These are phyloP conservation scores for Gentiana macrophylla DNA, from an alignment of 257 asterid species.

Conservation along the genomic window DNA sequence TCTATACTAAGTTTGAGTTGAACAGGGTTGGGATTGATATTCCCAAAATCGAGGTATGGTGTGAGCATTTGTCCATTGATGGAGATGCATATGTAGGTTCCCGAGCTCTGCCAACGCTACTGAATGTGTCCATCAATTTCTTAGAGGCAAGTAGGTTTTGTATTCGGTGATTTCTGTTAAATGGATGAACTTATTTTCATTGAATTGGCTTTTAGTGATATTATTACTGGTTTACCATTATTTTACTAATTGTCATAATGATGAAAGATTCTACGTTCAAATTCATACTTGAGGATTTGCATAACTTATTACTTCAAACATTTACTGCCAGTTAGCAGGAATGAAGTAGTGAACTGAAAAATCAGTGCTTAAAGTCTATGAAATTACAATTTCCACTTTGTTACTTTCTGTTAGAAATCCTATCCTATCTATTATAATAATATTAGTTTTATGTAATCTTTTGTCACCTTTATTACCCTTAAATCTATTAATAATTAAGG, in stretches of 20 bases:
- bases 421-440: too few relatives aligned
- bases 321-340: neutral
- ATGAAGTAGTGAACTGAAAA: neutral
- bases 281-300: too few relatives aligned
- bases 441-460: too few relatives aligned
- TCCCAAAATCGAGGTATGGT: conserved; percentile 84
- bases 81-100: conserved; percentile 59
- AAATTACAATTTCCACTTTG: too few relatives aligned
- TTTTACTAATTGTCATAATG: too few relatives aligned
- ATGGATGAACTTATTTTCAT: neutral
- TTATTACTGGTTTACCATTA: neutral
- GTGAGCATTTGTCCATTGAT: conserved; percentile 53
- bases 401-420: too few relatives aligned
- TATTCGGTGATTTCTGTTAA: neutral
- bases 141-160: conserved; percentile 44
- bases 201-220: neutral
- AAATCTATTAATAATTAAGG: too few relatives aligned
- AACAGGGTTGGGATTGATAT: conserved; percentile 72
- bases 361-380: too few relatives aligned
- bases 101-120: conserved; percentile 84
- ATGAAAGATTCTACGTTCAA: neutral
- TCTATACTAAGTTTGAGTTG: neutral
- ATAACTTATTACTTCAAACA: too few relatives aligned
- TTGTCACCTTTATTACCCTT: too few relatives aligned
- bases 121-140: conserved; percentile 56